These are phyloP conservation scores for Tylopilus sp. DNA, from an alignment of 768 basidiomycete genomes.

Conservation along the genomic window DNA sequence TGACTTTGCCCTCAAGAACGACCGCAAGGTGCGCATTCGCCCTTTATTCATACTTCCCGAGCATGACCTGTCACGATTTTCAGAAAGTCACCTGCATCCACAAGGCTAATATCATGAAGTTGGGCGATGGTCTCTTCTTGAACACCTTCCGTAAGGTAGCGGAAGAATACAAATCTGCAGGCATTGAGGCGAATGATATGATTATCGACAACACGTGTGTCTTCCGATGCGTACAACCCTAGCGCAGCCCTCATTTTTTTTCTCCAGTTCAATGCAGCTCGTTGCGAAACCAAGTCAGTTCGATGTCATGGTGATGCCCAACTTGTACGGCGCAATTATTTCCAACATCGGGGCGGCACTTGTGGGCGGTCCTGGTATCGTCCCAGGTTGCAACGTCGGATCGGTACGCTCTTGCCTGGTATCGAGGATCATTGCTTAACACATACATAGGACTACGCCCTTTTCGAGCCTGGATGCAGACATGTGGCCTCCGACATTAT, in stretches of 20 bases:
- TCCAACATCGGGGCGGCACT: constrained; percentile 99
- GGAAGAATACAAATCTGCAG: constrained; percentile 91
- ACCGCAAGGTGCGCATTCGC: constrained; percentile 70
- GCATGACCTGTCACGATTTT: not conserved
- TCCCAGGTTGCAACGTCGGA: constrained; percentile 97
- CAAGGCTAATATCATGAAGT: constrained; percentile 99
- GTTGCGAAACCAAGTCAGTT: constrained; percentile 95
- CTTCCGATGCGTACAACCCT: not conserved
- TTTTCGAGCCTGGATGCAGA: constrained; percentile 98
- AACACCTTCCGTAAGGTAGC: constrained; percentile 96
- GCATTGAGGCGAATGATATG: constrained; percentile 95
- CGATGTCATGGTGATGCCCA: constrained; percentile 99
- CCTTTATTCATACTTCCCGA: not conserved
- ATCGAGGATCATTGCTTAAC: not conserved
- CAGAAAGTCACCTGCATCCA: constrained; percentile 99
- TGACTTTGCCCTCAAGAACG: constrained; percentile 98
- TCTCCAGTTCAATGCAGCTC: constrained; percentile 92
- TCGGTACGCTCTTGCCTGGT: constrained; percentile 47
- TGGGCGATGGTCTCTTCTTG: constrained; percentile 98
- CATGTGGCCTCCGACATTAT: constrained; percentile 95
- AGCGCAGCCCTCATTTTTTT: not conserved
- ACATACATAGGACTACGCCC: constrained; percentile 75
- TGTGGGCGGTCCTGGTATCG: constrained; percentile 96
- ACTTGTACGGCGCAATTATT: constrained; percentile 94
- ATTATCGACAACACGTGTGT: constrained; percentile 97